Percentiles rank a stretch among this genome's conserved stretches.
Evolutionary conservation across 2,329 filamentous ascomycete species (phyloP).

Genomic region (Alternaria hordeiaustralica): DNA sequence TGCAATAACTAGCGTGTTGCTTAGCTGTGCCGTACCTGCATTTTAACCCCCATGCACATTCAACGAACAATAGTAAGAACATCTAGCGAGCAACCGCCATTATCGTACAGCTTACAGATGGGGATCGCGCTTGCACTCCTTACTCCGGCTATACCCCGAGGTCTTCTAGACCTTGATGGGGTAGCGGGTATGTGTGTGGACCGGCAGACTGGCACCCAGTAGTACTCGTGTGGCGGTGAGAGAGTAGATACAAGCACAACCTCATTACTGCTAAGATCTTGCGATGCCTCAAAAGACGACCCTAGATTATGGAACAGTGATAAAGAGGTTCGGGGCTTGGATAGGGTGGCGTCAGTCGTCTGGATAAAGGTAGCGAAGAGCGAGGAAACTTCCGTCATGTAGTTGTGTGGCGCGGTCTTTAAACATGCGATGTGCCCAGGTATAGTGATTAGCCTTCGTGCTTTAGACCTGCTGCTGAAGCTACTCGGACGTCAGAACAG

Average conservation of each 20-base stretch:
- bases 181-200: not conserved
- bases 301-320: not conserved
- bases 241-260: too few relatives aligned
- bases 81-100: not conserved
- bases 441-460: not conserved
- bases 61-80: not conserved
- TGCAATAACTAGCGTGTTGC: not conserved
- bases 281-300: not conserved
- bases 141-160: not conserved
- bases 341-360: not conserved
- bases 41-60: not conserved
- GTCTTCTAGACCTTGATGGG: not conserved
- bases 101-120: not conserved
- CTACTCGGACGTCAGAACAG: not conserved
- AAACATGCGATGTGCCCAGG: not conserved
- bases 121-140: not conserved
- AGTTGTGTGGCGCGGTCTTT: not conserved
- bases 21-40: not conserved
- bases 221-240: not conserved
- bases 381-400: not conserved
- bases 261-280: too few relatives aligned
- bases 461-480: not conserved
- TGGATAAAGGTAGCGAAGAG: not conserved
- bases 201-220: not conserved
- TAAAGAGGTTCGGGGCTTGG: not conserved